These are phyloP conservation scores for Castanea crenata DNA, from an alignment of 306 rosid genomes.

Conservation along the genomic window DNA sequence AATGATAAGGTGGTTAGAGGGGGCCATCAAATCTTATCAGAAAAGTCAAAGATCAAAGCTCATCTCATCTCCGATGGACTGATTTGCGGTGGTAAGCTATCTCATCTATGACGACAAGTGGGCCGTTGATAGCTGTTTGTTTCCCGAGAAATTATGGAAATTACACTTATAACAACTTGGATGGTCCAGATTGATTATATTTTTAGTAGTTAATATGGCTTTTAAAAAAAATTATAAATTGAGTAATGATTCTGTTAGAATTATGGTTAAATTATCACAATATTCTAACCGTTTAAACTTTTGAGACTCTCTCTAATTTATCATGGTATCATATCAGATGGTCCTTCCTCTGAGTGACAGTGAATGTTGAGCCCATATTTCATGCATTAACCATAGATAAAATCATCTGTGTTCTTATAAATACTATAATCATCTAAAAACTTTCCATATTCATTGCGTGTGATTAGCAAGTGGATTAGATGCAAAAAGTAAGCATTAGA, in stretches of 20 bases:
- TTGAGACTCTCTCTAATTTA: rapidly evolving
- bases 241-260: too few relatives aligned
- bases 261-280: too few relatives aligned
- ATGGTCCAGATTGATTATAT: not conserved
- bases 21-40: too few relatives aligned
- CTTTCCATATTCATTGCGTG: not conserved
- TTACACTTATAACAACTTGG: not conserved
- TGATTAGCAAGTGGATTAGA: not conserved
- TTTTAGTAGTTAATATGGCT: not conserved
- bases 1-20: too few relatives aligned
- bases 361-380: not conserved
- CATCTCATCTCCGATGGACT: too few relatives aligned
- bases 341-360: not conserved
- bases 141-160: too few relatives aligned
- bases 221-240: not conserved
- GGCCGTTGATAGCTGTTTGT: too few relatives aligned
- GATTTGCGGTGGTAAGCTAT: too few relatives aligned
- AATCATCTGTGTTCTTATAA: not conserved
- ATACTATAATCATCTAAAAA: not conserved
- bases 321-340: too few relatives aligned
- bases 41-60: too few relatives aligned
- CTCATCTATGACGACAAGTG: too few relatives aligned
- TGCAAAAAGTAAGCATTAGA: not conserved
- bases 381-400: not conserved
- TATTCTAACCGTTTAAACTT: too few relatives aligned